Evolutionary conservation across 805 yeast species (phyloP), one percentile per base, ranked within the genome.

Genomic region (Diddensiella caesifluorescens): DNA sequence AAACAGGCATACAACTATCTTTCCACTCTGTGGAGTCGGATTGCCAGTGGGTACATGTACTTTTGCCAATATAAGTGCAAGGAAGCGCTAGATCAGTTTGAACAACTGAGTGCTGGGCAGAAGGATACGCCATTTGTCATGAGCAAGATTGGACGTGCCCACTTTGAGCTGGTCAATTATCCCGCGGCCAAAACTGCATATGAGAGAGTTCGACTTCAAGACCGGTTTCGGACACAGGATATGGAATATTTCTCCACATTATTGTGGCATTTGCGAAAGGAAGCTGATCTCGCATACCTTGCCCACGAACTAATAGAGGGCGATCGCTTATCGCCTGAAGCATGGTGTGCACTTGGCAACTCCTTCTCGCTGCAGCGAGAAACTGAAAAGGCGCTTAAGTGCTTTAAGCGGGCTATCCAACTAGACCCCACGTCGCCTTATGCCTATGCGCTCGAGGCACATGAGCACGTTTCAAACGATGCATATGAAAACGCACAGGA

Each of bases 291-390:
- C 39, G 80, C 92, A n/a, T 79, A 73, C 53, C 68, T 92, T 43
- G 84, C 95, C 2, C 85, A 84, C 57, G 96, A 88, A 51, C 67
- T 90, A 31, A 69, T 79, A 48, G 84, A 79, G 44, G 66, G 79
- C 13, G 77, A 82, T 51, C 67, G 77, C 7, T 61, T 70, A n/a
- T 68, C 80, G 9, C 83, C 95, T 4, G 82, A 87, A 50, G 79
- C 96, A 0, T 90, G 98, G 97, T 83, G 92, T 49, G 80, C 83
- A 1, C 70, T 88, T 45, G 98, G 98, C 1, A 92, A 90, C 60
- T 72, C 90, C 34, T 85, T 85, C 49, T 86, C 96, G 4, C 68
- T 89, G 27, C 77, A 76, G 27, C 71, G 85, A 46, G 96, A 90
- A 54, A 83, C 92, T 2, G 92, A 84, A 49, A 94, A 85, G 59